Percentiles rank a stretch among this genome's conserved stretches.
phyloP scores from a whole-genome alignment of 768 basidiomycete genomes.

The Trametes cubensis region DNA sequence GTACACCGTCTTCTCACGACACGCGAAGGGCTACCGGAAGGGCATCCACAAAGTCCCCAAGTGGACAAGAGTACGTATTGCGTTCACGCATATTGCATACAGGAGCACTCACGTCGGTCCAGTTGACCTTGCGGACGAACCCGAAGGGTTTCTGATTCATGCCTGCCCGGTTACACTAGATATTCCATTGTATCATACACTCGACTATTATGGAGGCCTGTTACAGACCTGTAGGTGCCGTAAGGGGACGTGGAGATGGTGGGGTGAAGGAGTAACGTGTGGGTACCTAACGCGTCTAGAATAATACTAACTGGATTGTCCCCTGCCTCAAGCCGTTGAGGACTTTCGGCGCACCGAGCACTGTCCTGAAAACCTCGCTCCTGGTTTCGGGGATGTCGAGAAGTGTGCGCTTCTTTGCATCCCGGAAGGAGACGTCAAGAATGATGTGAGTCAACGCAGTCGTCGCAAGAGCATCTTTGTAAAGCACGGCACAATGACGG shows the following conservation, averaged over 20 bases:
- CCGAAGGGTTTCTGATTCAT: constrained; percentile 82
- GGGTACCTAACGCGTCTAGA: constrained; percentile 20
- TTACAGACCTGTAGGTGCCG: constrained; percentile 23
- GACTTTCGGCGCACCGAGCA: constrained; percentile 66
- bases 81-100: neutral
- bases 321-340: constrained; percentile 67
- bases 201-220: constrained; percentile 26
- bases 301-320: constrained; percentile 70
- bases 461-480: constrained; percentile 67
- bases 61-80: constrained; percentile 78
- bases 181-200: constrained; percentile 22
- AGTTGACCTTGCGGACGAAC: constrained; percentile 87
- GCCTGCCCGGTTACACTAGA: constrained; percentile 8
- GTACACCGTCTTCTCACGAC: constrained; percentile 86
- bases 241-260: constrained; percentile 12
- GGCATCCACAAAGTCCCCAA: constrained; percentile 98
- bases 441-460: constrained; percentile 84
- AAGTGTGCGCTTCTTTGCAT: constrained; percentile 74
- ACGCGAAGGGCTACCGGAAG: constrained; percentile 79
- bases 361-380: constrained; percentile 75
- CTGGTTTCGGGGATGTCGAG: constrained; percentile 85
- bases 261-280: constrained; percentile 5
- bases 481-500: constrained; percentile 6
- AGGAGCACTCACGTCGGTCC: constrained; percentile 12
- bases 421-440: constrained; percentile 72